Conservation (phyloP, 352 stramenopile genomes). For the Pythium rhizo-oryzae region DNA sequence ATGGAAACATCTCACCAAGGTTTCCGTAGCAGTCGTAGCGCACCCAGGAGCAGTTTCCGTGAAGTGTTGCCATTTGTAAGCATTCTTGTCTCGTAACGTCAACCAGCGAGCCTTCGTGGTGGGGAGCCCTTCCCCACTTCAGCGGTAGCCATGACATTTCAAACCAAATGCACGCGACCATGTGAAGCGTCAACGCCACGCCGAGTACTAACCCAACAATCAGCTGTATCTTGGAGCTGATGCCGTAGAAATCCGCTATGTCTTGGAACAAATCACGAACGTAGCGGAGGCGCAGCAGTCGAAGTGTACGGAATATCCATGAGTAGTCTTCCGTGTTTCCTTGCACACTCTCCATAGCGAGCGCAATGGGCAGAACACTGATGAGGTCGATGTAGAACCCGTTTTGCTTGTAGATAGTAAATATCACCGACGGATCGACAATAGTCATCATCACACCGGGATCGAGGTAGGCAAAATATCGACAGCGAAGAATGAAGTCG, state of each 20-base stretch:
- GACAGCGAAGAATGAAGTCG: constrained; percentile 50
- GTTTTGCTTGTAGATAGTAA: constrained; percentile 53
- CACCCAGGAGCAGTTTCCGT: constrained; percentile 76
- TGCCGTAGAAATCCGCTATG: constrained; percentile 54
- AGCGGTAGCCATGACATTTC: constrained; percentile 58
- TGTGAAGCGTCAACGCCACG: constrained; percentile 56
- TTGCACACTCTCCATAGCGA: constrained; percentile 49
- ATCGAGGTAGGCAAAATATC: constrained; percentile 62
- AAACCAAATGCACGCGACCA: constrained; percentile 74
- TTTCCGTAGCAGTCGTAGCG: constrained; percentile 72
- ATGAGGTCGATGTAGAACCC: constrained; percentile 62
- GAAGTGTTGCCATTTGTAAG: constrained; percentile 48
- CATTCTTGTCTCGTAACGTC: constrained; percentile 39
- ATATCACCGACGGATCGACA: constrained; percentile 57
- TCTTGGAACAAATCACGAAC: constrained; percentile 45
- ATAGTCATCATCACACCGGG: constrained; percentile 60
- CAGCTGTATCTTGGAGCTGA: constrained; percentile 65
- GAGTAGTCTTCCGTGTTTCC: constrained; percentile 33
- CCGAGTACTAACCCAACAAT: constrained; percentile 52
- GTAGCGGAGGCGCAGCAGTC: constrained; percentile 53
- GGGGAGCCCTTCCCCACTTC: constrained; percentile 10
- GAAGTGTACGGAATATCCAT: constrained; percentile 47
- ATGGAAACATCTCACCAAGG: constrained; percentile 50
- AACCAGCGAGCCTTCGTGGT: constrained; percentile 11
- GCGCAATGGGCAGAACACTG: constrained; percentile 45